A percentile compares a stretch with the other conserved stretches of the same genome.
These are phyloP conservation scores for Penstemon eatonii DNA, from an alignment of 257 asterid species.

Conservation along the genomic window DNA sequence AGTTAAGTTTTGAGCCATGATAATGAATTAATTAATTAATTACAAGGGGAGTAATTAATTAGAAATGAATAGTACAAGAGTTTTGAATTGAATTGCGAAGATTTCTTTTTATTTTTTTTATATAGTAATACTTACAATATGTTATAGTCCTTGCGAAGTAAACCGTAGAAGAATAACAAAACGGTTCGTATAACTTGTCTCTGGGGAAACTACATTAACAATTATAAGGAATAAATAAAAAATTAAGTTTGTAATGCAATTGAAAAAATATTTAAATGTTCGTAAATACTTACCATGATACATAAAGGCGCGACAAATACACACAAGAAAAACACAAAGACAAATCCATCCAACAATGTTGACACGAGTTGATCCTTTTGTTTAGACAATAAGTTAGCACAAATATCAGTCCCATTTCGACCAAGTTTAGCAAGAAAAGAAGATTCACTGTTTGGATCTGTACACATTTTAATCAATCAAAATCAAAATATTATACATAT, in stretches of 20 bases:
- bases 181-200: constrained; percentile 54
- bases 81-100: background rate
- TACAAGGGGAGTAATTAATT: background rate
- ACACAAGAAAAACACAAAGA: constrained; percentile 43
- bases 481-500: background rate
- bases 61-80: too few species aligned
- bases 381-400: constrained; percentile 40
- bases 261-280: background rate
- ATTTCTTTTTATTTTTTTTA: background rate
- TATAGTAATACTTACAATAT: constrained; percentile 38
- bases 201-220: too few species aligned
- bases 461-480: background rate
- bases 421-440: constrained; percentile 33
- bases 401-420: constrained; percentile 46
- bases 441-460: constrained; percentile 53
- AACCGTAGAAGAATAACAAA: constrained; percentile 53
- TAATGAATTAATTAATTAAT: too few species aligned
- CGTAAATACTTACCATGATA: constrained; percentile 37
- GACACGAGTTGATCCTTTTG: constrained; percentile 37
- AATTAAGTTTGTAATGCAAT: too few species aligned
- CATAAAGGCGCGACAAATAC: constrained; percentile 56
- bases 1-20: too few species aligned
- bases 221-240: too few species aligned
- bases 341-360: constrained; percentile 55
- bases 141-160: constrained; percentile 48